Percentiles rank a stretch among this genome's conserved stretches.
Conservation (phyloP, 2,329 filamentous ascomycete genomes). For the Alternaria ethzedia region DNA sequence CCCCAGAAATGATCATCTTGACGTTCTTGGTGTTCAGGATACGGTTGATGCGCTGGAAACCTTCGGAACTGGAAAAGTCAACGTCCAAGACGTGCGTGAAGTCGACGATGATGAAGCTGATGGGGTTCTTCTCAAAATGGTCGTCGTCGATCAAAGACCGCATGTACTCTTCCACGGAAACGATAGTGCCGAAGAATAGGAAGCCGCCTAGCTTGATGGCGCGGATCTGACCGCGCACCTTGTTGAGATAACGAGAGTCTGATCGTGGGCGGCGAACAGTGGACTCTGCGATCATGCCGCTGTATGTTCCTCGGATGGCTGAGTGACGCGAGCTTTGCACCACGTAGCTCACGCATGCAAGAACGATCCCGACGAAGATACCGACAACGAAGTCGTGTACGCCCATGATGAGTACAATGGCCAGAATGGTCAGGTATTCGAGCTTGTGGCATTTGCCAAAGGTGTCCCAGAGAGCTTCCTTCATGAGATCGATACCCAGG, state of each 20-base stretch:
- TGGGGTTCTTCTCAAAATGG: slow-evolving; percentile 76
- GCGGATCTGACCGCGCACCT: slow-evolving; percentile 86
- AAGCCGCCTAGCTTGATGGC: slow-evolving; percentile 92
- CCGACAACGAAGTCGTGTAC: slow-evolving; percentile 95
- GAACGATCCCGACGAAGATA: slow-evolving; percentile 86
- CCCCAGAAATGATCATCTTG: slow-evolving; percentile 80
- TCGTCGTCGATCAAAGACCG: slow-evolving; percentile 82
- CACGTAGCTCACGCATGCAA: slow-evolving; percentile 90
- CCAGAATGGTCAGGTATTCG: slow-evolving; percentile 87
- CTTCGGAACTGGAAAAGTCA: slow-evolving; percentile 95
- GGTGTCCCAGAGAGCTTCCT: slow-evolving; percentile 87
- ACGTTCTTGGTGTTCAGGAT: slow-evolving; percentile 79
- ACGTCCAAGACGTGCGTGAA: slow-evolving; percentile 88
- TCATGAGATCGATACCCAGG: slow-evolving; percentile 87
- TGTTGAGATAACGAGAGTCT: slow-evolving; percentile 83
- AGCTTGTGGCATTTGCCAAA: slow-evolving; percentile 84
- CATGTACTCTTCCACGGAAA: slow-evolving; percentile 90
- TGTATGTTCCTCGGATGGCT: slow-evolving; percentile 88
- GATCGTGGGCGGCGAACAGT: slow-evolving; percentile 90
- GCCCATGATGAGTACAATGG: slow-evolving; percentile 94
- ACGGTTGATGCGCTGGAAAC: slow-evolving; percentile 89
- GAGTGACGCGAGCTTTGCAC: slow-evolving; percentile 90
- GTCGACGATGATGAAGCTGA: slow-evolving; percentile 89
- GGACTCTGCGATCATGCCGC: slow-evolving; percentile 85
- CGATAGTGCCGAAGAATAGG: slow-evolving; percentile 98